phyloP scores from a whole-genome alignment of 257 asterid genomes.

The Striga asiatica region DNA sequence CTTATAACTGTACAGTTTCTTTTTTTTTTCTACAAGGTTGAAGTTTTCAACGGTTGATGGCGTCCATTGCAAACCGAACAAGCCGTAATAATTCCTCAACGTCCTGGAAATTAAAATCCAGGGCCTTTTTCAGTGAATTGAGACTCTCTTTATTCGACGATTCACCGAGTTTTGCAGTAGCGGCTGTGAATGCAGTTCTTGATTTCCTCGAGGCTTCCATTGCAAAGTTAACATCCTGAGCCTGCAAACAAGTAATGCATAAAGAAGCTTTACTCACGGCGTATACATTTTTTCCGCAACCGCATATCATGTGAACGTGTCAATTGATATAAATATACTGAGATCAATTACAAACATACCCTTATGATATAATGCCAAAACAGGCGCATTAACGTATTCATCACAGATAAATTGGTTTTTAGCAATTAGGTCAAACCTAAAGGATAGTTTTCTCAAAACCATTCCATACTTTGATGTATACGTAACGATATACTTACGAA shows the following conservation, averaged over 20 bases:
- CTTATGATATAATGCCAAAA: background rate
- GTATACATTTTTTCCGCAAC: no score
- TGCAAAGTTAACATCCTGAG: constrained; percentile 68
- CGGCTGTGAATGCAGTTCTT: constrained; percentile 59
- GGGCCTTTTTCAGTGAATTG: constrained; percentile 59
- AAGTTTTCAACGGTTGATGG: constrained; percentile 38
- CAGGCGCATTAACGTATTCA: no score
- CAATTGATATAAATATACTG: background rate
- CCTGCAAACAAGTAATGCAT: constrained; percentile 32
- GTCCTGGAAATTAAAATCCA: constrained; percentile 90
- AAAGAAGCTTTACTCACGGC: no score
- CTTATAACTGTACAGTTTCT: constrained; percentile 41
- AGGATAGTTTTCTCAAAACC: background rate
- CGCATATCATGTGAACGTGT: no score
- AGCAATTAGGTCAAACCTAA: background rate
- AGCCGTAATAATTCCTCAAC: constrained; percentile 70
- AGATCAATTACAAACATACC: background rate
- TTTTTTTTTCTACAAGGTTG: constrained; percentile 24
- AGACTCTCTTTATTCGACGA: constrained; percentile 46
- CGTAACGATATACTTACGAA: constrained; percentile 27
- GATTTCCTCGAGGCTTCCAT: constrained; percentile 98
- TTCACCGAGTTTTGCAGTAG: constrained; percentile 51
- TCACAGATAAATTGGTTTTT: background rate
- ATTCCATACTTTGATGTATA: constrained; percentile 2
- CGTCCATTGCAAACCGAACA: constrained; percentile 85